These are phyloP conservation scores for Colletotrichum viniferum DNA, from an alignment of 2,329 filamentous ascomycete species.

Conservation along the genomic window DNA sequence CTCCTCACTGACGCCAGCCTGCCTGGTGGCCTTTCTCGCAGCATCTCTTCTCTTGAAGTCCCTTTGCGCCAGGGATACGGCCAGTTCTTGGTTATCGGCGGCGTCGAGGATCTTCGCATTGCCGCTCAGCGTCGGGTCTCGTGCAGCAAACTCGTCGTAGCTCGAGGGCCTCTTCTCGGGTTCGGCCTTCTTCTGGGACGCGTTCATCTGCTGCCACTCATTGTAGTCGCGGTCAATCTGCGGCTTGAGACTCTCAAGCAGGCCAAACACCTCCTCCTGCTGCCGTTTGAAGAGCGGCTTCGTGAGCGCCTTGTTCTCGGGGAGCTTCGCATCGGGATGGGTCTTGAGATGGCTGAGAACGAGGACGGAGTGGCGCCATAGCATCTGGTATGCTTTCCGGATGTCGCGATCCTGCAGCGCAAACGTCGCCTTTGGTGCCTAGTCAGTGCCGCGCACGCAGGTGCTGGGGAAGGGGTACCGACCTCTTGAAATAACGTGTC, in stretches of 20 bases:
- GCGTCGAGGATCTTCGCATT: conserved; percentile 69
- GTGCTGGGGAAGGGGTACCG: neutral
- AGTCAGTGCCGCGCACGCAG: neutral
- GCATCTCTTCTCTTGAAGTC: conserved; percentile 74
- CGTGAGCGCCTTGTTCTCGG: conserved; percentile 68
- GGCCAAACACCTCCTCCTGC: conserved; percentile 61
- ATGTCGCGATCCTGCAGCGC: conserved; percentile 87
- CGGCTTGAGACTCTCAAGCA: conserved; percentile 81
- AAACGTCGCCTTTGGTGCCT: conserved; percentile 69
- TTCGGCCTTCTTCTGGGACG: conserved; percentile 36
- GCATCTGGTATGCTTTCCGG: conserved; percentile 85
- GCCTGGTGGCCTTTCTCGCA: conserved; percentile 59
- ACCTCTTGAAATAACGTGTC: conserved; percentile 84
- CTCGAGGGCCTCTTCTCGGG: conserved; percentile 27
- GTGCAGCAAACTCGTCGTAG: conserved; percentile 55
- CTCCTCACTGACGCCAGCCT: conserved; percentile 60
- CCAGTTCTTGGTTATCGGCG: conserved; percentile 74
- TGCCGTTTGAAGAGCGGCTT: conserved; percentile 54
- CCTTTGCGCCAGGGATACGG: conserved; percentile 75
- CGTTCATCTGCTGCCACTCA: conserved; percentile 65
- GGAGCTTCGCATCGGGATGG: conserved; percentile 77
- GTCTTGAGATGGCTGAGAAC: conserved; percentile 74
- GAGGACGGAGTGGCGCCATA: conserved; percentile 89
- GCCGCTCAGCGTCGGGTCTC: conserved; percentile 66
- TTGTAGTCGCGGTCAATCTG: conserved; percentile 74